phyloP scores from a whole-genome alignment of 306 rosid genomes.

The Dalbergia oliveri region DNA sequence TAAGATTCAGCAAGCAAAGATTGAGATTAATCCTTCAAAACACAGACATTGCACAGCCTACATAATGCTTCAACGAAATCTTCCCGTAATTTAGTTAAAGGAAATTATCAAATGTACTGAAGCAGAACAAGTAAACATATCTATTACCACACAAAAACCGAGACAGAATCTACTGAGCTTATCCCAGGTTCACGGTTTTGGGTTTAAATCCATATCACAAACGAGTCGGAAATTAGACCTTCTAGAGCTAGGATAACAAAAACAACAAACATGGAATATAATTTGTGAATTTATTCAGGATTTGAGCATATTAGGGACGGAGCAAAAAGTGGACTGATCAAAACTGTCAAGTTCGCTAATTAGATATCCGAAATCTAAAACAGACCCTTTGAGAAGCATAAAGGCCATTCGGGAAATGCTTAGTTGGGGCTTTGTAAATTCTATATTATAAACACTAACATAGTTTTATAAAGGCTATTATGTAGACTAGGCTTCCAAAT shows the following conservation, averaged over 20 bases:
- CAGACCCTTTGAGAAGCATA: background rate
- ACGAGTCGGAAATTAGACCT: slow-evolving; percentile 18
- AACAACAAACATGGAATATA: background rate
- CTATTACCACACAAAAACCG: background rate
- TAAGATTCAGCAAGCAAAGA: background rate
- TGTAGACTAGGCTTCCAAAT: background rate
- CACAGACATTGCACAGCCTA: background rate
- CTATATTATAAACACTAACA: background rate
- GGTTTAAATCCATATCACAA: slow-evolving; percentile 17
- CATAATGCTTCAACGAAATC: slow-evolving; percentile 1
- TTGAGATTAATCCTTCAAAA: background rate
- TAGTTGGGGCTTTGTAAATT: background rate
- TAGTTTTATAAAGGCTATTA: background rate
- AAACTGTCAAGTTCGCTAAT: background rate
- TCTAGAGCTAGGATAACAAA: background rate
- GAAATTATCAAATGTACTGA: slow-evolving; percentile 23
- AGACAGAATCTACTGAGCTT: slow-evolving; percentile 1
- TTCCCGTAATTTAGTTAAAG: background rate
- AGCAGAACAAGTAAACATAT: slow-evolving; percentile 26
- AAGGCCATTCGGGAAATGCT: slow-evolving; percentile 3
- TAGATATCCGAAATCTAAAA: slow-evolving; percentile 35
- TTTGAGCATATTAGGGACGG: slow-evolving; percentile 20
- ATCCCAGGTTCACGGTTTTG: background rate
- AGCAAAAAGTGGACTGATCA: background rate
- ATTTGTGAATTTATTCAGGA: background rate